Conservation (phyloP, 2,329 filamentous ascomycete genomes). For the Colletotrichum sansevieriae region DNA sequence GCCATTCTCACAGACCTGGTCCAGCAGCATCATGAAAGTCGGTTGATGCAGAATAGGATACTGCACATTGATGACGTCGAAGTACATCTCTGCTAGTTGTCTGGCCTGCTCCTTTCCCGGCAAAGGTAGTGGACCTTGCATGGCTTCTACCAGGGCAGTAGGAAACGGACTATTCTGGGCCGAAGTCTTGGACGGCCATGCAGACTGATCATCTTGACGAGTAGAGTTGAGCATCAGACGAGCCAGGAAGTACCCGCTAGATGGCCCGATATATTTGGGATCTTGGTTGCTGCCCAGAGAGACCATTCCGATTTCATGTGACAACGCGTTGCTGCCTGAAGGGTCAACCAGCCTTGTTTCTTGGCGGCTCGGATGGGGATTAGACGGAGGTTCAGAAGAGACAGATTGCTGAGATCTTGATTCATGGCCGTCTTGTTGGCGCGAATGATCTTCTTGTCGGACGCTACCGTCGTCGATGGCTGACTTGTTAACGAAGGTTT, state of each 20-base stretch:
- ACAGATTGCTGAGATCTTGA: neutral
- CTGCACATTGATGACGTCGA: slow-evolving; percentile 60
- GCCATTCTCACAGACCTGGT: slow-evolving; percentile 51
- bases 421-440: neutral
- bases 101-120: slow-evolving; percentile 52
- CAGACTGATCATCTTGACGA: slow-evolving; percentile 46
- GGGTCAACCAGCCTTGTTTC: slow-evolving; percentile 39
- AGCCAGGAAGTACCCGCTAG: slow-evolving; percentile 67
- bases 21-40: slow-evolving; percentile 50
- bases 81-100: slow-evolving; percentile 60
- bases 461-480: slow-evolving; percentile 37
- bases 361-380: slow-evolving; percentile 36
- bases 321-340: slow-evolving; percentile 46
- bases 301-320: slow-evolving; percentile 66
- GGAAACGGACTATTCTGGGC: slow-evolving; percentile 42
- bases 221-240: slow-evolving; percentile 59
- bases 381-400: slow-evolving; percentile 22
- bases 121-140: slow-evolving; percentile 50
- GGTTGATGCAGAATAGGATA: slow-evolving; percentile 64
- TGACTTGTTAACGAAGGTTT: slow-evolving; percentile 25
- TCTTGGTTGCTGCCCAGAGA: slow-evolving; percentile 62
- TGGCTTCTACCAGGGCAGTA: slow-evolving; percentile 49
- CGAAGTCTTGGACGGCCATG: slow-evolving; percentile 2
- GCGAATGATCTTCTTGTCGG: slow-evolving; percentile 36
- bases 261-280: slow-evolving; percentile 67